A percentile compares a stretch with the other conserved stretches of the same genome.
phyloP scores from a whole-genome alignment of 371 early-diverging fungal species.

The Dichotomocladium elegans region DNA sequence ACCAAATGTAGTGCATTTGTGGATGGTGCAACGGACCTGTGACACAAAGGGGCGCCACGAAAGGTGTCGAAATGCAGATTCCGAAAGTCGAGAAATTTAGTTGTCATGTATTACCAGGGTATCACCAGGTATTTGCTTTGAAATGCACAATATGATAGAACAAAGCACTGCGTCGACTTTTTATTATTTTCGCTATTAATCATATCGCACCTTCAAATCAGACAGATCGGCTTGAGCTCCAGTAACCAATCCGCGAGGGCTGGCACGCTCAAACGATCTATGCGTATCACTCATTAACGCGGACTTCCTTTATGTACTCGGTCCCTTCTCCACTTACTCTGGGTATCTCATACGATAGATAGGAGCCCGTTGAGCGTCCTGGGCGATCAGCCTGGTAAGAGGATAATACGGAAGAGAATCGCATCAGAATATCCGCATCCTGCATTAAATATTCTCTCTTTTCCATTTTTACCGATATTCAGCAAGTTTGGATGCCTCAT shows the following conservation, averaged over 20 bases:
- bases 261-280: constrained; percentile 42
- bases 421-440: too few species aligned
- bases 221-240: constrained; percentile 38
- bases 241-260: constrained; percentile 34
- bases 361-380: constrained; percentile 44
- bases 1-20: background rate
- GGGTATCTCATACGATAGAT: constrained; percentile 47
- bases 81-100: too few species aligned
- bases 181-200: too few species aligned
- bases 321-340: constrained; percentile 31
- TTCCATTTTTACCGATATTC: constrained; percentile 32
- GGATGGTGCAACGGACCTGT: too few species aligned
- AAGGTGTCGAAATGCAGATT: too few species aligned
- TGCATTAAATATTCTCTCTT: too few species aligned
- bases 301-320: background rate
- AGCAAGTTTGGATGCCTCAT: constrained; percentile 30
- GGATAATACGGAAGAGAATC: background rate
- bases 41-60: too few species aligned
- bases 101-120: too few species aligned
- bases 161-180: too few species aligned
- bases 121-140: too few species aligned
- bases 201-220: constrained; percentile 36
- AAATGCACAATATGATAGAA: too few species aligned
- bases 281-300: background rate
- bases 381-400: constrained; percentile 25